Percentiles rank a stretch among this genome's conserved stretches.
phyloP scores from a whole-genome alignment of 805 yeast species.

The Candida stauntonica region DNA sequence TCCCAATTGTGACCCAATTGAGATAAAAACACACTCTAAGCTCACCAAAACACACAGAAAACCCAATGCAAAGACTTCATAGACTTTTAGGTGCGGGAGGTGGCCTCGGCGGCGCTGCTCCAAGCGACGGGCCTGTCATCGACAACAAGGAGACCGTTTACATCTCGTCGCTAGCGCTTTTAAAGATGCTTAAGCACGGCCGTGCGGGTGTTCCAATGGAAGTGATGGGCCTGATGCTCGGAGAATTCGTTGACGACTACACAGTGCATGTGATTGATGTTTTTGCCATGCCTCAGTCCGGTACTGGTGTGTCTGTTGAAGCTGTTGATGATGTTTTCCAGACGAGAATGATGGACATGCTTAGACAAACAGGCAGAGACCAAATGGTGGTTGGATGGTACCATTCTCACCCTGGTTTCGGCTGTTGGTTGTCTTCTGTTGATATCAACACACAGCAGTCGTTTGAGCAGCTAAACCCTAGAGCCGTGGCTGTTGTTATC shows the following conservation, averaged over 20 bases:
- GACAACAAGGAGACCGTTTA: slow-evolving; percentile 96
- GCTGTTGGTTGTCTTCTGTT: slow-evolving; percentile 98
- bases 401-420: slow-evolving; percentile 99
- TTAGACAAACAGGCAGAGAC: slow-evolving; percentile 97
- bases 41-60: neutral
- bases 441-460: slow-evolving; percentile 98
- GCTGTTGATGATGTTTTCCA: slow-evolving; percentile 99
- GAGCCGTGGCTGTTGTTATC: slow-evolving; percentile 97
- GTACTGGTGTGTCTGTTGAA: slow-evolving; percentile 98
- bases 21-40: neutral
- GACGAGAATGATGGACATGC: slow-evolving; percentile 99
- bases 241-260: slow-evolving; percentile 95
- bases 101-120: slow-evolving; percentile 41
- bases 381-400: slow-evolving; percentile 99
- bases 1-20: neutral
- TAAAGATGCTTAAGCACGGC: slow-evolving; percentile 97
- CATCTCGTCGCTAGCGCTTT: slow-evolving; percentile 88
- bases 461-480: slow-evolving; percentile 88
- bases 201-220: slow-evolving; percentile 88
- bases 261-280: slow-evolving; percentile 97
- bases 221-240: slow-evolving; percentile 97
- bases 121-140: slow-evolving; percentile 73
- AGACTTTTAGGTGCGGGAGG: slow-evolving; percentile 38
- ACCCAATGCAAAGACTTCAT: slow-evolving; percentile 39
- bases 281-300: slow-evolving; percentile 98